Percentiles rank a stretch among this genome's conserved stretches.
phyloP scores from a whole-genome alignment of 495 filamentous ascomycete species.

The Penicillium ochrochloron region DNA sequence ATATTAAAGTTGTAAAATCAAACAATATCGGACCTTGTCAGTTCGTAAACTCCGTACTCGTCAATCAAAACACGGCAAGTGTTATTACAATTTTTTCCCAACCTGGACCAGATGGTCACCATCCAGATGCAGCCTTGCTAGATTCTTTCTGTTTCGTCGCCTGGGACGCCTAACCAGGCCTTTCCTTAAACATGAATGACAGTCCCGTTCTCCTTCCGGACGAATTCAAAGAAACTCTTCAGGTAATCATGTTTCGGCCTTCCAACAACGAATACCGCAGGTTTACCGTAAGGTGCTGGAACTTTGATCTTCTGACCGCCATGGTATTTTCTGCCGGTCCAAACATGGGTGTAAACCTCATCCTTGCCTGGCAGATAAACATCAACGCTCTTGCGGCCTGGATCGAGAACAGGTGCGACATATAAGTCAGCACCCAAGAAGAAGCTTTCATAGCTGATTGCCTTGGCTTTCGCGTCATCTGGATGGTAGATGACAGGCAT shows the following conservation, averaged over 20 bases:
- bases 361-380: constrained; percentile 30
- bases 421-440: constrained; percentile 32
- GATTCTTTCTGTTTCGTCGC: neutral
- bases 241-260: constrained; percentile 25
- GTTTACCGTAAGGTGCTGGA: constrained; percentile 29
- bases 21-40: constrained; percentile 1
- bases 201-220: constrained; percentile 27
- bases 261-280: constrained; percentile 31
- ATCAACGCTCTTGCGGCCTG: constrained; percentile 22
- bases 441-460: constrained; percentile 34
- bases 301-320: constrained; percentile 25
- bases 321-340: constrained; percentile 26
- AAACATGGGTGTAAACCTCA: constrained; percentile 29
- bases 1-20: neutral
- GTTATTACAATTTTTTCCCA: neutral
- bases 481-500: constrained; percentile 36
- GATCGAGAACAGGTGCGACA: constrained; percentile 31
- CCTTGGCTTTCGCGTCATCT: constrained; percentile 25
- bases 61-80: neutral
- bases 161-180: neutral
- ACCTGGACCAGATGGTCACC: neutral
- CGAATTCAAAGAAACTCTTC: constrained; percentile 28
- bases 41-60: neutral
- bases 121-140: neutral
- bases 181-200: constrained; percentile 16